Percentiles rank a stretch among this genome's conserved stretches.
These are phyloP conservation scores for Calonectria hongkongensis DNA, from an alignment of 2,329 filamentous ascomycete species.

Conservation along the genomic window DNA sequence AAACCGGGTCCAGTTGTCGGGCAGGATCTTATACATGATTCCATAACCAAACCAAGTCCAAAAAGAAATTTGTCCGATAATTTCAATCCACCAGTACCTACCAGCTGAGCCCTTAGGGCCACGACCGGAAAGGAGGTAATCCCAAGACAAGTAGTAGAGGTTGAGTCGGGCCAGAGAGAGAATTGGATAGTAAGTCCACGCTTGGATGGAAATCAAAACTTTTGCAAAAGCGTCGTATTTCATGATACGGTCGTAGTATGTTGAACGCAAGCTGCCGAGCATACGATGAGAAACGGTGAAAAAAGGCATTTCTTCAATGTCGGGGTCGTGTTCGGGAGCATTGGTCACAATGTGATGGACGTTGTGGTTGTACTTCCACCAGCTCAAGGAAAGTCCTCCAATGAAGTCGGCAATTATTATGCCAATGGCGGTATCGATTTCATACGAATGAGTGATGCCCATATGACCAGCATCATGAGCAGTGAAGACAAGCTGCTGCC, in stretches of 20 bases:
- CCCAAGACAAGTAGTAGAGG: conserved; percentile 87
- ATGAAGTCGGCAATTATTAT: conserved; percentile 93
- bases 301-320: conserved; percentile 93
- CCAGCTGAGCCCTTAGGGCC: conserved; percentile 84
- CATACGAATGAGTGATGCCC: conserved; percentile 95
- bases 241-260: conserved; percentile 89
- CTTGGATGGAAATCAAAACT: conserved; percentile 81
- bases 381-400: conserved; percentile 92
- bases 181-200: conserved; percentile 88
- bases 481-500: conserved; percentile 96
- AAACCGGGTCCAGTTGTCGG: conserved; percentile 80
- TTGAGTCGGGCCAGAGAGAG: conserved; percentile 91
- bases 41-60: conserved; percentile 91
- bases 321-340: conserved; percentile 94
- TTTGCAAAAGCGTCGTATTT: conserved; percentile 84
- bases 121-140: conserved; percentile 81
- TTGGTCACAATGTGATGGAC: conserved; percentile 99
- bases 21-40: conserved; percentile 84
- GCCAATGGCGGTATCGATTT: conserved; percentile 87
- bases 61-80: conserved; percentile 85
- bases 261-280: conserved; percentile 82
- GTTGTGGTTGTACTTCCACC: conserved; percentile 98
- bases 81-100: conserved; percentile 90
- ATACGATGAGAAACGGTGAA: conserved; percentile 91
- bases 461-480: conserved; percentile 98